Evolutionary conservation across 2,329 filamentous ascomycete genomes (phyloP), one percentile per base, ranked within the genome.

Genomic region (Trichothecium roseum): DNA sequence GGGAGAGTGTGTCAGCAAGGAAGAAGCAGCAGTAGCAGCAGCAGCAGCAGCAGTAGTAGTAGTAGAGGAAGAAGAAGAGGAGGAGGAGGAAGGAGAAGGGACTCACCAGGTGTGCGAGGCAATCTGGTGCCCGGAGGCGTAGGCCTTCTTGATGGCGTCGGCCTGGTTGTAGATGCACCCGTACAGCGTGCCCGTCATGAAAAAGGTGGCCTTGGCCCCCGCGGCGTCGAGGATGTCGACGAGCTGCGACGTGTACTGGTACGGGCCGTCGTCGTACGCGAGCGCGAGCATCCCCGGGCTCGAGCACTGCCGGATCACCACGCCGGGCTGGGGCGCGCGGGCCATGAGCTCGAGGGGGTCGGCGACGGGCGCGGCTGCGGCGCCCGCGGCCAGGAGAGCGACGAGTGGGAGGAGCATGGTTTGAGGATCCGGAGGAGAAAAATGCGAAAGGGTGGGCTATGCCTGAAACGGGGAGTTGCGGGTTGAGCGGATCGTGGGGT

Each of bases 181-280:
- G 34, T 68, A 68, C 17, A 69, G 54, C 1, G 64, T 69, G 1
- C 66, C 66, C 0, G 66, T 70, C 47, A 62, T 62, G 55, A 72
- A 73, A 51, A 71, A 73, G 3, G 68, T 74, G 5, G 61, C 69
- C 48, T 70, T 71, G 29, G 62, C 68, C 7, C 59, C 62, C 6
- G 59, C 62, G 4, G 49, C 48, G 44, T 69, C 59, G 14, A 74
- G 56, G 13, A 62, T 66, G 44, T 73, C 66, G n/a, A 74, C 54
- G 2, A 74, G 53, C 31, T 57, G 53, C 3, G 51, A 57, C 0
- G 68, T 74, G 46, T 65, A 71, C 36, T 58, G 49, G 39, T 64
- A 68, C 1, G 69, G 69, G 1, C 68, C 68, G 36, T 73, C 69
- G 37, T 73, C 69, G 40, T 68, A 72, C 2, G 68, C 67, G n/a